Conservation (phyloP, 305 asterid species). For the Withania somnifera region DNA sequence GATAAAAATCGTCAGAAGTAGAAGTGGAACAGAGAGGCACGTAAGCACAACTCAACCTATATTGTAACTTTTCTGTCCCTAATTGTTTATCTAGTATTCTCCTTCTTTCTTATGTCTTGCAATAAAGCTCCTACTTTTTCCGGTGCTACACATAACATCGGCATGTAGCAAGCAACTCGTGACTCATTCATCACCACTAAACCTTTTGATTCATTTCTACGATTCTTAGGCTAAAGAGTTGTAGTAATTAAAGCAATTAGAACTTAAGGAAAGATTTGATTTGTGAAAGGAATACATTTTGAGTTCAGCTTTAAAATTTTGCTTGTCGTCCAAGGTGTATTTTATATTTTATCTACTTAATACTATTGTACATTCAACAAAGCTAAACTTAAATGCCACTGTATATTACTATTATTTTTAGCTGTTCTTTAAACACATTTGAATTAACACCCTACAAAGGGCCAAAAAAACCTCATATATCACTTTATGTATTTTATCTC, state of each 20-base stretch:
- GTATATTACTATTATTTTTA: neutral
- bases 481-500: neutral
- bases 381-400: neutral
- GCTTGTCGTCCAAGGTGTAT: neutral
- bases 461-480: neutral
- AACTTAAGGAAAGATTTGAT: neutral
- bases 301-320: too few species aligned
- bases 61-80: neutral
- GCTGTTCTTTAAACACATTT: neutral
- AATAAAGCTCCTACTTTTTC: neutral
- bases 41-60: neutral
- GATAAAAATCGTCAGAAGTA: neutral
- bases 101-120: neutral
- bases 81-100: neutral
- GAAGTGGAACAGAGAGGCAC: neutral
- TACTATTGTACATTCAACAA: neutral
- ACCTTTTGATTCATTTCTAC: neutral
- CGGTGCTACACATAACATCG: neutral
- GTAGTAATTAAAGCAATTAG: neutral
- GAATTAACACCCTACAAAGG: neutral
- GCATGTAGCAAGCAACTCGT: neutral
- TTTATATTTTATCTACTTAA: neutral
- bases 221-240: neutral
- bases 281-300: neutral
- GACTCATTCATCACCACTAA: neutral